Conservation (phyloP, 2,329 filamentous ascomycete genomes). For the Ascocoryne sarcoides region DNA sequence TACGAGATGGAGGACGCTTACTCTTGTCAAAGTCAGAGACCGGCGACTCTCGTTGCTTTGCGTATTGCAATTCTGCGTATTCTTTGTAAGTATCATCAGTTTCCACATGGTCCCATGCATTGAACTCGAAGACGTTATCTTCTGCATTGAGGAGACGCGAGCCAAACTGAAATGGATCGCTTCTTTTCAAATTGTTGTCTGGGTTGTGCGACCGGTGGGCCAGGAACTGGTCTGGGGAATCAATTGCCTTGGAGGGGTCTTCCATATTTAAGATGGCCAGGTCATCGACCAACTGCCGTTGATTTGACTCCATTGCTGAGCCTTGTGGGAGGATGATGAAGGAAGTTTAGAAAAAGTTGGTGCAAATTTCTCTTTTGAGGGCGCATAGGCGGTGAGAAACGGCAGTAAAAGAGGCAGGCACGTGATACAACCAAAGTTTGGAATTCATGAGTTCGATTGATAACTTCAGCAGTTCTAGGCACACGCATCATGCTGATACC, state of each 20-base stretch:
- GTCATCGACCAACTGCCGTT: slow-evolving; percentile 8
- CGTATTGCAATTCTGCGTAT: slow-evolving; percentile 77
- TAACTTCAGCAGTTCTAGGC: background rate
- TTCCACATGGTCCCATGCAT: slow-evolving; percentile 97
- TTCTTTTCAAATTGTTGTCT: slow-evolving; percentile 71
- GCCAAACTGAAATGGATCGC: slow-evolving; percentile 91
- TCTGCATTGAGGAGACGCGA: slow-evolving; percentile 74
- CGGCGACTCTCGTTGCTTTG: slow-evolving; percentile 73
- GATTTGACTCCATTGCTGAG: slow-evolving; percentile 10
- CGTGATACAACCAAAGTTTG: no score
- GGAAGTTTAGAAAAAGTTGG: slow-evolving; percentile 1
- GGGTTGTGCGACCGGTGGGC: slow-evolving; percentile 28
- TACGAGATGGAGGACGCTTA: slow-evolving; percentile 35
- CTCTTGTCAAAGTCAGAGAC: slow-evolving; percentile 90
- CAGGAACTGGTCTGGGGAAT: slow-evolving; percentile 12
- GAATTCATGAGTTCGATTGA: no score
- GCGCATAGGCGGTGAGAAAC: background rate
- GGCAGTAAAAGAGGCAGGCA: no score
- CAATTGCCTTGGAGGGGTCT: slow-evolving; percentile 13
- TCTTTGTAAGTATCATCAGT: slow-evolving; percentile 81
- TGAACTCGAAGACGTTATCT: slow-evolving; percentile 93
- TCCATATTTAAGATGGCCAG: slow-evolving; percentile 15
- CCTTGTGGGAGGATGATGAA: slow-evolving; percentile 1
- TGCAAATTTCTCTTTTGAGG: background rate
- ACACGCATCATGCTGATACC: background rate